Base-by-base conservation (phyloP, 2,329 filamentous ascomycete genomes). In the Thielaviopsis euricoi region DNA sequence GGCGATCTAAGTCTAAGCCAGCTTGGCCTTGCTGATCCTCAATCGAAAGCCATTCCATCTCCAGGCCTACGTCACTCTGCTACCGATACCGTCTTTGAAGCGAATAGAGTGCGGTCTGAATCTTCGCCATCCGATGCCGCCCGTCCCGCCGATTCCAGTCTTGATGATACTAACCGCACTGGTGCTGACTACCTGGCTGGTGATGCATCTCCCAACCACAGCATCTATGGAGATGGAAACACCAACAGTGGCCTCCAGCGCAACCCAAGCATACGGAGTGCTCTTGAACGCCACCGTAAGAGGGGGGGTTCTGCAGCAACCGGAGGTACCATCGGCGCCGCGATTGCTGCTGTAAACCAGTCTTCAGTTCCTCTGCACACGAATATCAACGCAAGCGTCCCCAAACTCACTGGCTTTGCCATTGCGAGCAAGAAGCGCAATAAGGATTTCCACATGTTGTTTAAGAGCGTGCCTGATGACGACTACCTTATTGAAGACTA, bases 401-500 rank as follows among this genome's bases (percentile, higher is more conserved):
- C 87, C 51, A 89, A 90, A 62, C 76, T 95, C 62, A 95, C 91
- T 4, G 93, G 93, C 0, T 98, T 98, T 68, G 91, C 93, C 54
- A 89, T 97, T 62, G 93, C 93, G 53, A 94, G 87, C 68, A 95
- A 94, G 69, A 96, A 93, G 73, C 82, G 94, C 58, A 98, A 98
- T 71, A 82, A 89, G 53, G 93, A 97, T 67, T 98, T 97, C 65
- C 93, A 98, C 69, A 80, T 80, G 60, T 73, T 95, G 2, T 98
- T 98, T 75, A 87, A 93, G 70, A 97, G 90, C 67, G 93, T 98
- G 0, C 93, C 94, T 0, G 91, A 97, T 63, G 93, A 98, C 66
- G 93, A 98, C 69, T 96, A 95, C 67, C 77, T 98, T 25, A 97
- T 98, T 63, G 93, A 98, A 67, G 93, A 98, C 69, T 98, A 97